Conservation (phyloP, 2,329 filamentous ascomycete genomes). For the Arthroderma uncinatum region DNA sequence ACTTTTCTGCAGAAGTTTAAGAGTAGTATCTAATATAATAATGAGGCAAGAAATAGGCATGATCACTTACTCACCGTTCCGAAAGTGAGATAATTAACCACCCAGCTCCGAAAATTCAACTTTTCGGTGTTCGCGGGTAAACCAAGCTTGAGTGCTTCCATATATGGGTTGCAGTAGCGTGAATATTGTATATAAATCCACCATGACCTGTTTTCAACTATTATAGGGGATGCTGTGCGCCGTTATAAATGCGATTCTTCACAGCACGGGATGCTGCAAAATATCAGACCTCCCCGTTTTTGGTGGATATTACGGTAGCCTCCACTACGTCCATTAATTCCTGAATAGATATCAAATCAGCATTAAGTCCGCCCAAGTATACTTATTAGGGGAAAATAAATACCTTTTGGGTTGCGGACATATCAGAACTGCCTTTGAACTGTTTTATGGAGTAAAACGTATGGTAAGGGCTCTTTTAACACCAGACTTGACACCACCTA, state of each 20-base stretch:
- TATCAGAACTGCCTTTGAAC: background rate
- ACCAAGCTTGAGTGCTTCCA: too few species aligned
- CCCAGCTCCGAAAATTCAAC: too few species aligned
- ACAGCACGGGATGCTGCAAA: background rate
- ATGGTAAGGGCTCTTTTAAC: background rate
- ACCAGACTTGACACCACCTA: background rate
- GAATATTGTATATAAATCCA: too few species aligned
- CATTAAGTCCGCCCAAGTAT: background rate
- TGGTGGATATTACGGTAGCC: background rate
- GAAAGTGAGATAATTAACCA: background rate
- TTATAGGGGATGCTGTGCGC: background rate
- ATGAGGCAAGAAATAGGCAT: background rate
- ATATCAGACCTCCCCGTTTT: background rate
- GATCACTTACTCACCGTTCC: background rate
- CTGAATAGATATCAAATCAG: background rate
- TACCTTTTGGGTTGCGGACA: background rate
- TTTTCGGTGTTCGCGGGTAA: too few species aligned
- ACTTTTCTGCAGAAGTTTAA: background rate
- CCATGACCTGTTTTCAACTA: background rate
- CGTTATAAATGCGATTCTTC: background rate
- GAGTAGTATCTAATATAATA: background rate
- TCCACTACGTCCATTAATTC: background rate
- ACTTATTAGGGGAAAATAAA: background rate
- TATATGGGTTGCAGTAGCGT: too few species aligned
- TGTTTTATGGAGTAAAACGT: background rate